phyloP scores from a whole-genome alignment of 78 protist species.

The Protostelium mycophagum region DNA sequence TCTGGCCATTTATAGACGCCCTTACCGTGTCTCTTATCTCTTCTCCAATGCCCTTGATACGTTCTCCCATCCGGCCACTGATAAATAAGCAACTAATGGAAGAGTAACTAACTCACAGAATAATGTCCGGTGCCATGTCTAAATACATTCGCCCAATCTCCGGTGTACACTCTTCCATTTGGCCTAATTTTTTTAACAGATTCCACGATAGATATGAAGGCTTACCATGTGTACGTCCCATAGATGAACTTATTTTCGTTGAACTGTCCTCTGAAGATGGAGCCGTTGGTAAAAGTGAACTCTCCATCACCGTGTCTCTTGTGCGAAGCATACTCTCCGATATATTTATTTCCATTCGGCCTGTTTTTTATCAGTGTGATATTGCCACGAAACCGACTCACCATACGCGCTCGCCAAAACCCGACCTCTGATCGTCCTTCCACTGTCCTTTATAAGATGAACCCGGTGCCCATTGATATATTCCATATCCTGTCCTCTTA shows the following conservation, averaged over 20 bases:
- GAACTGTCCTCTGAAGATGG: background rate
- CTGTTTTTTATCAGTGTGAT: background rate
- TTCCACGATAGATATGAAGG: background rate
- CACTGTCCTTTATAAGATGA: background rate
- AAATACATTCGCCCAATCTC: background rate
- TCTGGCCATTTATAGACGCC: background rate
- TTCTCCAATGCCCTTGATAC: background rate
- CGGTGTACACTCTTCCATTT: background rate
- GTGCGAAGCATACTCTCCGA: background rate
- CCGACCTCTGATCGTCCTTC: background rate
- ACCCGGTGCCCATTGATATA: background rate
- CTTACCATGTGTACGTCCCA: background rate
- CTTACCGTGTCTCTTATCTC: background rate
- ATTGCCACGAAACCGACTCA: background rate
- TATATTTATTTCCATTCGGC: background rate
- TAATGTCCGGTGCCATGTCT: background rate
- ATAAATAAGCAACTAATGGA: background rate
- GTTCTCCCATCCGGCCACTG: background rate
- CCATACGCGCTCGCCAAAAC: background rate
- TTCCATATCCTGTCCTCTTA: background rate
- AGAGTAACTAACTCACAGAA: background rate
- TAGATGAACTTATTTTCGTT: background rate
- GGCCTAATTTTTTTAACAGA: background rate
- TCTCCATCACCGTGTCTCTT: background rate
- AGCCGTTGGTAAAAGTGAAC: background rate